These are phyloP conservation scores for Coelastrella sp. DNA, from an alignment of 139 green algal genomes.

Conservation along the genomic window DNA sequence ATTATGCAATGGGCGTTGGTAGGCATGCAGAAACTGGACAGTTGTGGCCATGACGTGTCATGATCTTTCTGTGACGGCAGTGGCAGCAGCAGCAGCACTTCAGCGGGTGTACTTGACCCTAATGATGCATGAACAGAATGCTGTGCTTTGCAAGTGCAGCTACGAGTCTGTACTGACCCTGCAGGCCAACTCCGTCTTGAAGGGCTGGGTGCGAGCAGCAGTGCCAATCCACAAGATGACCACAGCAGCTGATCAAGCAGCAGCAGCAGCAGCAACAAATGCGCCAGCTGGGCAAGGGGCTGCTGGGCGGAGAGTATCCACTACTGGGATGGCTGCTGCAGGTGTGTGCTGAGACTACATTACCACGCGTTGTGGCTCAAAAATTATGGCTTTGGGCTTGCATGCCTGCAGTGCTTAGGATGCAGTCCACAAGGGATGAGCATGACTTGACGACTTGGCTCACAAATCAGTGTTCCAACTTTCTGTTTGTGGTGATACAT, in stretches of 20 bases:
- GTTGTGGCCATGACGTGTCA: not conserved
- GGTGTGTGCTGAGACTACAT: too few relatives aligned
- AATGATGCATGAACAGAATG: too few relatives aligned
- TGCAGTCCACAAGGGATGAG: too few relatives aligned
- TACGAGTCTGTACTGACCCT: not conserved
- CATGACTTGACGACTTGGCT: too few relatives aligned
- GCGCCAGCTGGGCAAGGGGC: not conserved
- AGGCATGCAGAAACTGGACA: not conserved
- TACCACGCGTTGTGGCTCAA: too few relatives aligned
- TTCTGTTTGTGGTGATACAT: too few relatives aligned
- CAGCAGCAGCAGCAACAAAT: not conserved
- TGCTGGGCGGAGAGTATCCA: not conserved
- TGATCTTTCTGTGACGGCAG: slow-evolving; percentile 8
- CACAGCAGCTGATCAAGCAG: not conserved
- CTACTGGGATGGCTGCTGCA: too few relatives aligned
- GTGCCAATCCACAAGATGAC: slow-evolving; percentile 52
- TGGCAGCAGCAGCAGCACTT: not conserved
- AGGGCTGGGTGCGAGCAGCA: slow-evolving; percentile 58
- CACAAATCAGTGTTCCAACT: too few relatives aligned
- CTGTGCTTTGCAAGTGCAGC: not conserved
- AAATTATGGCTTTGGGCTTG: too few relatives aligned
- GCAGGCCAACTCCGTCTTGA: slow-evolving; percentile 55
- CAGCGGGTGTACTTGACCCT: too few relatives aligned
- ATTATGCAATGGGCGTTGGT: too few relatives aligned
- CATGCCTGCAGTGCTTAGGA: too few relatives aligned